phyloP scores from a whole-genome alignment of 148 eudicot genomes.

The Pouteria glomerata region DNA sequence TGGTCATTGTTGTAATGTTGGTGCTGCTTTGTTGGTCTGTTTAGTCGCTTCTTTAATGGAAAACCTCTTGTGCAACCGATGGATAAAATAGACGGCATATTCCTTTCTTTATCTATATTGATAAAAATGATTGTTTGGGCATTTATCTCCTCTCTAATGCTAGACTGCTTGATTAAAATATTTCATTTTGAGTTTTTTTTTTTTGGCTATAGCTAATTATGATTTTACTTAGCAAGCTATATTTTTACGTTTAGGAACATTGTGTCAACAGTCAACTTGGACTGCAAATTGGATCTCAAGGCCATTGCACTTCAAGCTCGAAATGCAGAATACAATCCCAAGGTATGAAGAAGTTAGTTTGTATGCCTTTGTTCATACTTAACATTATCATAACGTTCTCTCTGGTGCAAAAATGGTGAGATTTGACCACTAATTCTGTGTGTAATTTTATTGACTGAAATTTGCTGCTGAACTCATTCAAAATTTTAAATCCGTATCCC shows the following conservation, averaged over 20 bases:
- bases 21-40: not conserved
- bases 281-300: slow-evolving; percentile 80
- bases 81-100: not conserved
- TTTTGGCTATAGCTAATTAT: not conserved
- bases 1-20: not conserved
- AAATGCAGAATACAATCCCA: slow-evolving; percentile 90
- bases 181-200: not conserved
- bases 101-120: not conserved
- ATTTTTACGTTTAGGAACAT: slow-evolving; percentile 44
- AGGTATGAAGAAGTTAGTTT: slow-evolving; percentile 29
- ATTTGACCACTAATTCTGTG: not conserved
- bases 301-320: slow-evolving; percentile 83
- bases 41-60: not conserved
- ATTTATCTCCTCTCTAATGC: not conserved
- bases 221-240: not conserved
- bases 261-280: slow-evolving; percentile 81
- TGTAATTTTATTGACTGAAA: not conserved
- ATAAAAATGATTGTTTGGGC: not conserved
- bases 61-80: not conserved
- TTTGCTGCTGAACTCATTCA: not conserved
- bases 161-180: not conserved
- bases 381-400: no score
- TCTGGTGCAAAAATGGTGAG: not conserved
- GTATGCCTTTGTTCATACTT: not conserved
- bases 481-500: not conserved